phyloP scores from a whole-genome alignment of 1,139 yeast genomes.

The Protomyces lactucae-debilis region DNA sequence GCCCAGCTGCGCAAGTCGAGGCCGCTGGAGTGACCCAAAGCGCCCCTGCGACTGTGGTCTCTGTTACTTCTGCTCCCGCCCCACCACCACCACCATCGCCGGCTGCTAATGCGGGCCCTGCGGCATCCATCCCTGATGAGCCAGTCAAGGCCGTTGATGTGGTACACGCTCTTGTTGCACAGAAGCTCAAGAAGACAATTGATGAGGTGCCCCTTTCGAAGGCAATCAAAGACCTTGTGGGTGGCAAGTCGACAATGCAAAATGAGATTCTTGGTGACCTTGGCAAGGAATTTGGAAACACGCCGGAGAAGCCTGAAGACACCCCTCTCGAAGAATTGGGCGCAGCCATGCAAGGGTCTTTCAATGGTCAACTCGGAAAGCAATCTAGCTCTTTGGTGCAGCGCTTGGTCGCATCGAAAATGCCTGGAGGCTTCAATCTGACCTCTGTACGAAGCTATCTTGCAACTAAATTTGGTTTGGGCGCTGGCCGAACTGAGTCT shows the following conservation, averaged over 20 bases:
- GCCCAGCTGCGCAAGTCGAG: conserved; percentile 41
- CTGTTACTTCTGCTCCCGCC: conserved; percentile 43
- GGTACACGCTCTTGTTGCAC: conserved; percentile 87
- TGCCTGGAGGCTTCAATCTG: conserved; percentile 98
- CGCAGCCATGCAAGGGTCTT: conserved; percentile 86
- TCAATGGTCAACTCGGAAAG: conserved; percentile 84
- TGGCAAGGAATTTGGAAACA: conserved; percentile 94
- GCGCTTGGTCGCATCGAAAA: conserved; percentile 88
- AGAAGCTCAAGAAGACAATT: conserved; percentile 83
- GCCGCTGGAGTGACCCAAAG: conserved; percentile 35
- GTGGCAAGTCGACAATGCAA: conserved; percentile 97
- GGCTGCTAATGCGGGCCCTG: conserved; percentile 66
- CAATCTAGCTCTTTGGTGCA: conserved; percentile 84
- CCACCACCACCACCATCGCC: conserved; percentile 59
- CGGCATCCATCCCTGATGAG: conserved; percentile 75
- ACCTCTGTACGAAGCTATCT: conserved; percentile 87
- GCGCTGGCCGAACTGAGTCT: conserved; percentile 89
- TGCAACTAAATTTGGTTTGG: conserved; percentile 86
- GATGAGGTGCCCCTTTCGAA: conserved; percentile 82
- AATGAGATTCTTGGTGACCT: conserved; percentile 97
- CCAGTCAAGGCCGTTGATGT: conserved; percentile 81
- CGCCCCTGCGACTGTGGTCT: conserved; percentile 38
- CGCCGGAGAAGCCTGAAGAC: conserved; percentile 98
- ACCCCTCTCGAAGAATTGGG: conserved; percentile 94
- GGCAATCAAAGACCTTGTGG: conserved; percentile 93